phyloP scores from a whole-genome alignment of 768 basidiomycete species.

The Russula brevipes region DNA sequence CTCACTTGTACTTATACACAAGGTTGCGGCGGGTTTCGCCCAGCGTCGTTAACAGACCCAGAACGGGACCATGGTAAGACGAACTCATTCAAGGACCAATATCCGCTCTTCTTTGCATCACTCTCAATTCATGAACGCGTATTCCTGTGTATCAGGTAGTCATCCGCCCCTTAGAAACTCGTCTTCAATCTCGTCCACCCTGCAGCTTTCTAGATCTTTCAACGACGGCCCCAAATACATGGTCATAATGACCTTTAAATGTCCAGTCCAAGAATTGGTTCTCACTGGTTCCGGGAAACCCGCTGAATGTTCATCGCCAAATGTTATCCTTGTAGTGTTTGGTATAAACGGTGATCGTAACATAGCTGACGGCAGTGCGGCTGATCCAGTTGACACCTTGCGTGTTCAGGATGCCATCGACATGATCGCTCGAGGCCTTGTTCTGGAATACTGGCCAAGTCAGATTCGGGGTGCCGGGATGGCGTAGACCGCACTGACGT shows the following conservation, averaged over 20 bases:
- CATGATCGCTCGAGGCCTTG: slow-evolving; percentile 55
- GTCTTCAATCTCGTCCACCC: too few species aligned
- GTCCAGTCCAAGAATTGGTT: too few species aligned
- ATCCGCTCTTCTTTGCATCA: slow-evolving; percentile 55
- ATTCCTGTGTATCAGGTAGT: slow-evolving; percentile 36
- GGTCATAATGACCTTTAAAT: slow-evolving; percentile 48
- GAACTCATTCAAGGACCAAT: slow-evolving; percentile 56
- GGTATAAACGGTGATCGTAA: slow-evolving; percentile 52
- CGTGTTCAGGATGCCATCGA: slow-evolving; percentile 64
- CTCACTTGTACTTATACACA: too few species aligned
- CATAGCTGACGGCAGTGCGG: slow-evolving; percentile 52
- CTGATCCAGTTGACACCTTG: slow-evolving; percentile 77
- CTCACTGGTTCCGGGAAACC: slow-evolving; percentile 54
- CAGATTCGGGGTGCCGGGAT: background rate
- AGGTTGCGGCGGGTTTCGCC: too few species aligned
- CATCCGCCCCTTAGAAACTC: slow-evolving; percentile 39
- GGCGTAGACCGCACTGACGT: background rate
- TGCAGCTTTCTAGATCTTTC: too few species aligned
- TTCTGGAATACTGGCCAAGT: slow-evolving; percentile 40
- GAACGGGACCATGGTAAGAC: background rate
- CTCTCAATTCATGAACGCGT: slow-evolving; percentile 42
- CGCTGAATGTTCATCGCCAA: slow-evolving; percentile 59
- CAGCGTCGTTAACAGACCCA: too few species aligned
- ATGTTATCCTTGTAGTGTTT: slow-evolving; percentile 57
- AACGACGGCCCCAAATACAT: slow-evolving; percentile 57